Evolutionary conservation across 331 rosid genomes (phyloP).

Genomic region (Pyrus hybrid): DNA sequence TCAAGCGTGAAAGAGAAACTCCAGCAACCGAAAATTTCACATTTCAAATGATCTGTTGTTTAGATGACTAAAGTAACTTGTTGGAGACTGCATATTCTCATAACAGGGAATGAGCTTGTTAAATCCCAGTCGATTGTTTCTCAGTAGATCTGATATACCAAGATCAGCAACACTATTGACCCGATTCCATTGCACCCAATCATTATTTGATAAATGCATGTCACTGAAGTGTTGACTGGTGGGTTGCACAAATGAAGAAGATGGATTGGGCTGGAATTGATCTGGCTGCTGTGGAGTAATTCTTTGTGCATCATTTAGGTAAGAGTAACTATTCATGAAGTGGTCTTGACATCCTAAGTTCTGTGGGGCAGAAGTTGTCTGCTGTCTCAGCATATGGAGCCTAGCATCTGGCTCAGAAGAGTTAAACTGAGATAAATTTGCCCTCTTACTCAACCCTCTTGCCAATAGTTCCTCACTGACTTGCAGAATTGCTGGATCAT

Average conservation of each 20-base stretch:
- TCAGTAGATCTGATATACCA: constrained; percentile 7
- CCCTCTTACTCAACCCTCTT: not conserved
- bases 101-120: constrained; percentile 1
- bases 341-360: constrained; percentile 1
- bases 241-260: not conserved
- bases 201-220: not conserved
- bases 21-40: not conserved
- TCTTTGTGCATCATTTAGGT: not conserved
- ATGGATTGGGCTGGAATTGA: constrained; percentile 8
- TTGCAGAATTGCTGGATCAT: not conserved
- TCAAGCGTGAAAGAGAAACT: not conserved
- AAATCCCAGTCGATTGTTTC: not conserved
- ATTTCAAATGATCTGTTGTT: constrained; percentile 1
- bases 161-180: not conserved
- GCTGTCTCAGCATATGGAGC: not conserved
- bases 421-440: not conserved
- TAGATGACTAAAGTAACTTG: constrained; percentile 3
- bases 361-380: not conserved
- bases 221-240: not conserved
- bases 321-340: constrained; percentile 3
- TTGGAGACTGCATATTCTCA: not conserved
- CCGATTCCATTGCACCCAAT: constrained; percentile 7
- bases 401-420: constrained; percentile 7
- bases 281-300: not conserved
- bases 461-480: not conserved